Evolutionary conservation across 2,329 filamentous ascomycete genomes (phyloP), one percentile per base, ranked within the genome.

Genomic region (Diaporthe humulicola): DNA sequence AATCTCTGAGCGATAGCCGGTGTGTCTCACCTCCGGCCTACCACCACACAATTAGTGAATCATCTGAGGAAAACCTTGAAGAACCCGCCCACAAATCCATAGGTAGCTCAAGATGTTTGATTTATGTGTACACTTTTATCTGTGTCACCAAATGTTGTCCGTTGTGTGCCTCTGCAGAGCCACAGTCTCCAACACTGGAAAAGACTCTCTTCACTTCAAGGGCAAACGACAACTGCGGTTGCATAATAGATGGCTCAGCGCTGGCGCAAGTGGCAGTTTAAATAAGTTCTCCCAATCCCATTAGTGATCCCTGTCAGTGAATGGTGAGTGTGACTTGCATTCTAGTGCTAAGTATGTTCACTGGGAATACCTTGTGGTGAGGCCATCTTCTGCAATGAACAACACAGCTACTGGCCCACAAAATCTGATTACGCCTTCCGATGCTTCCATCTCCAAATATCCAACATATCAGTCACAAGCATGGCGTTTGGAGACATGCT

Each of bases 221-320:
- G 14, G 30, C 15, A 14, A 58, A 38, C 22, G 19, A 12, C 2
- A 25, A n/a, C 15, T 10, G 38, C 14, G 1, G 3, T n/a, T 33
- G 17, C 10, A 36, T 7, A 25, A 25, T 1, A 38, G 17, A 67
- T 33, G 19, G 30, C 33, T 40, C 10, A 25, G 1, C 7, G 15
- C 2, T 36, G 8, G 8, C 5, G 38, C 19, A 33, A 10, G 4
- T 17, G 4, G 6, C 22, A 1, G 17, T 50, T 66, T 42, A 6
- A 40, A 4, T 9, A 0, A 9, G 10, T 8, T 7, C n/a, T 33
- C 2, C 1, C 4, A 7, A 6, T 19, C 5, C 28, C 15, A 28
- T 6, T 17, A 8, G 8, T 25, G 57, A 6, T 17, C 3, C 25
- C n/a, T 22, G 22, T 25, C 12, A 67, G 45, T 25, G 30, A 52